Percentiles rank a stretch among this genome's conserved stretches.
Evolutionary conservation across 345 rosid genomes (phyloP).

Genomic region (Citrus hindsii): DNA sequence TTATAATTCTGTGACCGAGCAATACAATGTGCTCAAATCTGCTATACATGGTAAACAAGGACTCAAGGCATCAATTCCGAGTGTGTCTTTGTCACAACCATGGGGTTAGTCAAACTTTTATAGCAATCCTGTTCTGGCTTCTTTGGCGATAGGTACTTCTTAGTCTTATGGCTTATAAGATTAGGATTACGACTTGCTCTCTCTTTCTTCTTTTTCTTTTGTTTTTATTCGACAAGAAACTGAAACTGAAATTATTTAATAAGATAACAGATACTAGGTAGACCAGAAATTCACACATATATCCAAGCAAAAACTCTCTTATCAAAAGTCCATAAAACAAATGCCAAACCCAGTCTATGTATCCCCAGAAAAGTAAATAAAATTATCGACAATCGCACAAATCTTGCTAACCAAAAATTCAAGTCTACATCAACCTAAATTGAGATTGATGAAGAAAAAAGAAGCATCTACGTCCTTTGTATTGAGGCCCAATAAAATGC

Average conservation of each 20-base stretch:
- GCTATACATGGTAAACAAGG: conserved; percentile 68
- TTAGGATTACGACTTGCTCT: background rate
- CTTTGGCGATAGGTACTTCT: conserved; percentile 19
- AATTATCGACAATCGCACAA: background rate
- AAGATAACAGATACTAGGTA: background rate
- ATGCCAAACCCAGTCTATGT: background rate
- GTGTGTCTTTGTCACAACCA: conserved; percentile 77
- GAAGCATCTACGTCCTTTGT: background rate
- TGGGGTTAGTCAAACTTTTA: conserved; percentile 50
- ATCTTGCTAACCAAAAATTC: background rate
- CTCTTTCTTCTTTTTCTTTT: background rate
- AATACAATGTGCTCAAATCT: conserved; percentile 62
- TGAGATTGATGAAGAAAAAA: background rate
- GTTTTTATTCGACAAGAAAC: background rate
- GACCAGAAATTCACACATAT: background rate
- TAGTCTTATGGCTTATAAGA: background rate
- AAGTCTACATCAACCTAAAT: background rate
- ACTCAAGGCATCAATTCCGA: conserved; percentile 59
- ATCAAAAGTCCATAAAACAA: no score
- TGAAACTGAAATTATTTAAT: background rate
- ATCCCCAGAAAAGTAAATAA: background rate
- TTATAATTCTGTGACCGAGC: conserved; percentile 56
- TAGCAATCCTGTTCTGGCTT: conserved; percentile 8
- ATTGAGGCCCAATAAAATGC: background rate
- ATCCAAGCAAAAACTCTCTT: background rate